Evolutionary conservation across 139 green algal genomes (phyloP), one percentile per base, ranked within the genome.

Genomic region (Mesostigma viride): DNA sequence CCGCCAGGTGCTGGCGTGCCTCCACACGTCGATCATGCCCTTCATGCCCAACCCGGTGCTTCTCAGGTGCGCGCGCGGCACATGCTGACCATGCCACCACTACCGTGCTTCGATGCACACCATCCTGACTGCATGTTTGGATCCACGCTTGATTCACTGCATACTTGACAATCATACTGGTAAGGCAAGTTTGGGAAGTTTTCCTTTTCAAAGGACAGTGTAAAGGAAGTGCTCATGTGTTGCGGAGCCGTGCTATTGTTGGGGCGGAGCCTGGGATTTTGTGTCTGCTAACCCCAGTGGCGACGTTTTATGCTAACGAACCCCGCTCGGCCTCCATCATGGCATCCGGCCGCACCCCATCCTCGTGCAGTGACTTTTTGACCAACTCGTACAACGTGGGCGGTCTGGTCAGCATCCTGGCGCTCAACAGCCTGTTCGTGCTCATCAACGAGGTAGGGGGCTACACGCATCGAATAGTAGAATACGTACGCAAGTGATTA

Each of bases 391-490:
- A 94, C 44, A 76, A 90, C 74, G 69, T 72, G 26, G 87, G 85
- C 27, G 91, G 91, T 3, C 70, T 94, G 26, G 70, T 78, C 14
- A 88, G 87, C 73, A 91, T 97, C 79, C 78, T 97, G 34, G 91
- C 92, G 1, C 85, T 99, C 14, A 82, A 95, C 68, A 87, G 86
- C 35, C 84, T 97, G 63, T 97, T 96, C 75, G 35, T 85, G 14
- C 82, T 97, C 36, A 88, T 97, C 48, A 94, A 88, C 27, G 14
- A 20, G 34, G 56, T 63, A 11, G n/a, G n/a, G n/a, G n/a, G n/a
- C n/a, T n/a, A n/a, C n/a, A n/a, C 44, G 20, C 44, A 17, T 56
- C 44, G 20, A 17, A 17, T 24, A 56, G 44, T 20, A 24, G 44
- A 17, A 20, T 24, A 20, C 44, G 20, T 17, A 24, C 20, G 20